Evolutionary conservation across 2,329 filamentous ascomycete genomes (phyloP), one percentile per base, ranked within the genome.

Genomic region (Akanthomyces muscarius): DNA sequence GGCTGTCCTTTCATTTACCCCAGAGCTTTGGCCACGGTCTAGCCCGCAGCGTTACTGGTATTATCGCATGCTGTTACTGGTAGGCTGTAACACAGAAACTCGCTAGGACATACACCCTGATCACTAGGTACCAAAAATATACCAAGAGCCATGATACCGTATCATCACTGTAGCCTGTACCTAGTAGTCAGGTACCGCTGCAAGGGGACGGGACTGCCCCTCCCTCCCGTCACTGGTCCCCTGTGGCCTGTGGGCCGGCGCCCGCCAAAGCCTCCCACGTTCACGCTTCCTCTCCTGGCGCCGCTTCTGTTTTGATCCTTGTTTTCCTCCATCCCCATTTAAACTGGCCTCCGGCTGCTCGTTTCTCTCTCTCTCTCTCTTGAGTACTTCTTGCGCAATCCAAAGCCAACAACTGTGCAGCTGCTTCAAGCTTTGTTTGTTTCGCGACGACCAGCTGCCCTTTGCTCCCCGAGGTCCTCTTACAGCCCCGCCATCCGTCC

Each of bases 271-370:
- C 58, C 58, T 61, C 42, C 30, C 30, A 41, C 50, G n/a, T 16
- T 51, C 48, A 47, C 51, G 41, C 51, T 52, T 54, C 50, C 42
- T 53, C 48, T 54, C 59, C 61, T 54, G 33, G 45, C 47, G 62
- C 38, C 42, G 44, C 61, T 33, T 55, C 36, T 63, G 62, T 63
- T 63, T 59, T 63, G 55, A 63, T 63, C 62, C 62, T 42, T 48
- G 62, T 63, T 63, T 53, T 54, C 36, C 50, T 42, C 33, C 55
- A 54, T 48, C 42, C 42, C 16, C 55, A 25, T 51, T 50, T 21
- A 51, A 57, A 50, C 52, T 25, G 28, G 33, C 51, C 52, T 21
- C 7, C 36, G 28, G 41, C 51, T 45, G 21, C n/a, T 62, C 44
- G 45, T 33, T 51, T 56, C 25, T 18, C 33, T 30, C 28, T 30